Percentiles rank a stretch among this genome's conserved stretches.
Conservation (phyloP, 495 filamentous ascomycete species). For the Antarctomyces pellizariae region DNA sequence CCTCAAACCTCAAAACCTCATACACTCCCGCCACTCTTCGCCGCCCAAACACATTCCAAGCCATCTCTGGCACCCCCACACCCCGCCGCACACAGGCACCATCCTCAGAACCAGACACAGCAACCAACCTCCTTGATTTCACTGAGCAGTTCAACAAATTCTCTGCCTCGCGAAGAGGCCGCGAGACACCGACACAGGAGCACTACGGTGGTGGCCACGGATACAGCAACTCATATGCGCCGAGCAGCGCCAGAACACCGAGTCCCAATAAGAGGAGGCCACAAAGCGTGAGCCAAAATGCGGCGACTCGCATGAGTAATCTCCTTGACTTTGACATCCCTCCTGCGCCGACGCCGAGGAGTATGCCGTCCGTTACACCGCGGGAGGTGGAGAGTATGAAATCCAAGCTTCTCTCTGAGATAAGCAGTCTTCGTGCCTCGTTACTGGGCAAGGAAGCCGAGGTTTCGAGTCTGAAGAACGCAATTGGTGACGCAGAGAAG, state of each 20-base stretch:
- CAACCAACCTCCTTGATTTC: constrained; percentile 65
- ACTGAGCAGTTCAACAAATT: constrained; percentile 50
- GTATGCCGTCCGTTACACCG: constrained; percentile 71
- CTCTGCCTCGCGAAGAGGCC: constrained; percentile 8
- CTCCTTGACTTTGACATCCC: constrained; percentile 88
- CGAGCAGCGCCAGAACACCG: constrained; percentile 7
- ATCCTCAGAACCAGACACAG: constrained; percentile 22
- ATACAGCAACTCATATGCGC: no score
- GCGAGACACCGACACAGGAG: constrained; percentile 4
- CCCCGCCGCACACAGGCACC: constrained; percentile 23
- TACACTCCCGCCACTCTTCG: constrained; percentile 13
- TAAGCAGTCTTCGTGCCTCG: constrained; percentile 70
- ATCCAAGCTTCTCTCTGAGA: constrained; percentile 68
- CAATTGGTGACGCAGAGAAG: constrained; percentile 70
- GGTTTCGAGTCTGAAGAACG: constrained; percentile 57
- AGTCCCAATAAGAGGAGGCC: constrained; percentile 16
- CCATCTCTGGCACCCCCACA: constrained; percentile 19
- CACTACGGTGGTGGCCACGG: no score
- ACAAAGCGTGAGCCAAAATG: neutral
- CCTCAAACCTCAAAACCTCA: constrained; percentile 8
- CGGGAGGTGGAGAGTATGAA: constrained; percentile 84
- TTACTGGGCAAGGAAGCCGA: constrained; percentile 83
- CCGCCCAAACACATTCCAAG: constrained; percentile 6
- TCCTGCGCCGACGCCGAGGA: constrained; percentile 70
- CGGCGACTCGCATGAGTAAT: constrained; percentile 18